Evolutionary conservation across 2,329 filamentous ascomycete species (phyloP).

Genomic region (Teratosphaeria nubilosa): DNA sequence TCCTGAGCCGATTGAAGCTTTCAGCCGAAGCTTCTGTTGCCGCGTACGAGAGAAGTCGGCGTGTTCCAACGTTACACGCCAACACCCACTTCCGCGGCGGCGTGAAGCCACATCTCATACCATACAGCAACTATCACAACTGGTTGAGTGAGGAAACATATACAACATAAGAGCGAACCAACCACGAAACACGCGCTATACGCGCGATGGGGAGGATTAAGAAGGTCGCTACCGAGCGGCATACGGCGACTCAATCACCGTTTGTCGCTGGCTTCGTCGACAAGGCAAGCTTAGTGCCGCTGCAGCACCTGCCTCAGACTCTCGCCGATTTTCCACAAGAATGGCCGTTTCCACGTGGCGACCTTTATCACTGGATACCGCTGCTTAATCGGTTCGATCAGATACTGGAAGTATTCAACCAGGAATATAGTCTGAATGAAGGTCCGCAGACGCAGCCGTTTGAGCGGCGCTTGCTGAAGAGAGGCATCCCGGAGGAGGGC

Average conservation of each 20-base stretch:
- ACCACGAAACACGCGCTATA: background rate
- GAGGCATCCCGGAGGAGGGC: conserved; percentile 44
- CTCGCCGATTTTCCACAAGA: conserved; percentile 72
- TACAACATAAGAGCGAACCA: background rate
- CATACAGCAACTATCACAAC: background rate
- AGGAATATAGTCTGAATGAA: conserved; percentile 66
- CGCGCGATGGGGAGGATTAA: conserved; percentile 44
- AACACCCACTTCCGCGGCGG: background rate
- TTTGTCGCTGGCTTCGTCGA: conserved; percentile 76
- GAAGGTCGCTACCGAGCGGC: conserved; percentile 44
- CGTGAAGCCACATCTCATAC: background rate
- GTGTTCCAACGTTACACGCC: background rate
- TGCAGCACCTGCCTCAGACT: conserved; percentile 66
- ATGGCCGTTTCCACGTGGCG: conserved; percentile 93
- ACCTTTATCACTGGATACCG: conserved; percentile 96
- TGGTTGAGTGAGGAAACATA: background rate
- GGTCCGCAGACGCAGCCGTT: conserved; percentile 77
- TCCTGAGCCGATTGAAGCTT: background rate
- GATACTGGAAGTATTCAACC: conserved; percentile 71
- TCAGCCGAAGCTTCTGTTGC: background rate
- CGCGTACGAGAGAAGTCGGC: background rate
- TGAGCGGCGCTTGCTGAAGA: conserved; percentile 52
- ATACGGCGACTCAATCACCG: conserved; percentile 59
- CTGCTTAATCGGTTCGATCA: conserved; percentile 87
- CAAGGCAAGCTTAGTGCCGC: conserved; percentile 54